Percentiles rank a stretch among this genome's conserved stretches.
phyloP scores from a whole-genome alignment of 495 filamentous ascomycete species.

The Parathielavia appendiculata region DNA sequence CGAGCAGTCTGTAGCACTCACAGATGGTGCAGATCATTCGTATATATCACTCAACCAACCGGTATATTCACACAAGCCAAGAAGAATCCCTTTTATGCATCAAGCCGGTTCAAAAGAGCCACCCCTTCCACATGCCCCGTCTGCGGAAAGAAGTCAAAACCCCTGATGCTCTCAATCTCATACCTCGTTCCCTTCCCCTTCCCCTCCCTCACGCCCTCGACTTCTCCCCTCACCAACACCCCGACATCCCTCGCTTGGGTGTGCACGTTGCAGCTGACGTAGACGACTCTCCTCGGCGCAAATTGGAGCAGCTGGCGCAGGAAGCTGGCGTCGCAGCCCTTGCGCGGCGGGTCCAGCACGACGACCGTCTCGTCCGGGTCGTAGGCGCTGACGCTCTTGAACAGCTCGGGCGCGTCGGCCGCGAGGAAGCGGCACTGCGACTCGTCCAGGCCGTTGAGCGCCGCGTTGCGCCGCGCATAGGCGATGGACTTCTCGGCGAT shows the following conservation, averaged over 20 bases:
- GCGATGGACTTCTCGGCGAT: conserved; percentile 63
- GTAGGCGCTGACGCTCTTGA: conserved; percentile 61
- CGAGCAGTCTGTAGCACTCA: not conserved
- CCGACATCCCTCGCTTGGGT: conserved; percentile 93
- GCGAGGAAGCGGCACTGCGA: conserved; percentile 66
- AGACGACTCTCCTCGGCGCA: conserved; percentile 72
- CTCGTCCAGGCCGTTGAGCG: conserved; percentile 60
- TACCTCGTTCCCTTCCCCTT: conserved; percentile 56
- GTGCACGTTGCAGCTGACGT: conserved; percentile 97
- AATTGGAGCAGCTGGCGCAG: conserved; percentile 71
- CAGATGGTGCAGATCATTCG: no score
- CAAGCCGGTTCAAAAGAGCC: conserved; percentile 64
- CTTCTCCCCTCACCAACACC: conserved; percentile 62
- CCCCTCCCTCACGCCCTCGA: conserved; percentile 23
- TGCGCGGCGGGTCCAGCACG: conserved; percentile 88
- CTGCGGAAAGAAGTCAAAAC: conserved; percentile 98
- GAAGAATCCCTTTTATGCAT: conserved; percentile 16
- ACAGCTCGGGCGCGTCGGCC: conserved; percentile 77
- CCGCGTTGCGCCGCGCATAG: conserved; percentile 72
- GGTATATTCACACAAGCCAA: not conserved
- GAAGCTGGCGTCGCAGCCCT: conserved; percentile 87
- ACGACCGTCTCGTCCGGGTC: conserved; percentile 76
- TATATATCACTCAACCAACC: no score
- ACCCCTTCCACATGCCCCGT: conserved; percentile 96
- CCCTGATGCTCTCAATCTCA: conserved; percentile 83